These are phyloP conservation scores for Atkinsonella hypoxylon DNA, from an alignment of 2,329 filamentous ascomycete species.

Conservation along the genomic window DNA sequence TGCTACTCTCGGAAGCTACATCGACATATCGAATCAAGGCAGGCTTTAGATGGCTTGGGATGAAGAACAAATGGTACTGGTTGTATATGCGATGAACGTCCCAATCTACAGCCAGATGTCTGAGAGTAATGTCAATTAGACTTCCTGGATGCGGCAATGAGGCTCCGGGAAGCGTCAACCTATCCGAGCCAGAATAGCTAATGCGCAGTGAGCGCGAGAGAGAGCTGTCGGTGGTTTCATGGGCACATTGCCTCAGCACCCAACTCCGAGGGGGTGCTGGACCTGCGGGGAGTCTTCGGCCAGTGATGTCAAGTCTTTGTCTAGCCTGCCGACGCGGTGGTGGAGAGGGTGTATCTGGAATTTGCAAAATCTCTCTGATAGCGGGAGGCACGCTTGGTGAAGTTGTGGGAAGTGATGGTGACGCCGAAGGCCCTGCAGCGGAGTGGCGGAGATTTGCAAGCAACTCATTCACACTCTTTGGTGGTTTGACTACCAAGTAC, in stretches of 20 bases:
- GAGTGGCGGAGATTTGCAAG: slow-evolving; percentile 44
- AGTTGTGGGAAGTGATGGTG: slow-evolving; percentile 18
- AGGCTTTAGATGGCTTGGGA: slow-evolving; percentile 41
- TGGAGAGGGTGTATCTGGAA: slow-evolving; percentile 44
- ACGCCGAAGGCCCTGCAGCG: slow-evolving; percentile 18
- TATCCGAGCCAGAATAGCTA: slow-evolving; percentile 9
- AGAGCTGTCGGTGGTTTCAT: slow-evolving; percentile 8
- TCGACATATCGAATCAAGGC: slow-evolving; percentile 40
- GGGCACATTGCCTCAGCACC: slow-evolving; percentile 20
- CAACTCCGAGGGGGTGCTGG: slow-evolving; percentile 49
- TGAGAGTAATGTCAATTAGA: slow-evolving; percentile 39
- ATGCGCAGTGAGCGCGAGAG: slow-evolving; percentile 13
- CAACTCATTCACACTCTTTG: slow-evolving; percentile 44
- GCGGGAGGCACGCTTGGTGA: slow-evolving; percentile 46
- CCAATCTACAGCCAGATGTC: slow-evolving; percentile 42
- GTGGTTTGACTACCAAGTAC: slow-evolving; percentile 17
- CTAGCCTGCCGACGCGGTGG: slow-evolving; percentile 33
- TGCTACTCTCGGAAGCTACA: slow-evolving; percentile 29
- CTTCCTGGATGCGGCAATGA: slow-evolving; percentile 33
- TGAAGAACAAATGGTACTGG: slow-evolving; percentile 41
- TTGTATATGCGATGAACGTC: slow-evolving; percentile 42
- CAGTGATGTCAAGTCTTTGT: slow-evolving; percentile 30
- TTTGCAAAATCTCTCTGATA: slow-evolving; percentile 45
- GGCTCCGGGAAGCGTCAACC: slow-evolving; percentile 30
- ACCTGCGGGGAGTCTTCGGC: slow-evolving; percentile 42